Percentiles rank a stretch among this genome's conserved stretches.
phyloP scores from a whole-genome alignment of 495 filamentous ascomycete species.

The Penicillium lividum region DNA sequence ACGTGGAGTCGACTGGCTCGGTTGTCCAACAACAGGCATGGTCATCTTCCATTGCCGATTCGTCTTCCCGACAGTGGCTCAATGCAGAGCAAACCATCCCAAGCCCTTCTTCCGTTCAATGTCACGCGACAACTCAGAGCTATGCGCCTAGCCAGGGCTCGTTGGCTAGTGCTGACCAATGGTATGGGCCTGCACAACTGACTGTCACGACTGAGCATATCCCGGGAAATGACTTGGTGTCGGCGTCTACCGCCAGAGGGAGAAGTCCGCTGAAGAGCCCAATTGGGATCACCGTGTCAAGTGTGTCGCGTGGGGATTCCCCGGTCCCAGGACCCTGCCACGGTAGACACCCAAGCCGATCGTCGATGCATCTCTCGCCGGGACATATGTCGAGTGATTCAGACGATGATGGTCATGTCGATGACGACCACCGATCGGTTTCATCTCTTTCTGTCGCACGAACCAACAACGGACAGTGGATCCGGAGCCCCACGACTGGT shows the following conservation, averaged over 20 bases:
- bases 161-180: slow-evolving; percentile 2
- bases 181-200: slow-evolving; percentile 13
- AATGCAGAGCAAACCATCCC: slow-evolving; percentile 16
- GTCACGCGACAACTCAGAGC: not conserved
- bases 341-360: slow-evolving; percentile 36
- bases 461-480: slow-evolving; percentile 36
- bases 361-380: slow-evolving; percentile 44
- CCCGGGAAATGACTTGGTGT: slow-evolving; percentile 13
- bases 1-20: not conserved
- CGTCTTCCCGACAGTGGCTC: slow-evolving; percentile 5
- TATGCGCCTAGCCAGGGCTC: not conserved
- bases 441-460: slow-evolving; percentile 25
- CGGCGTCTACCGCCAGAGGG: slow-evolving; percentile 28
- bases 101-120: slow-evolving; percentile 10
- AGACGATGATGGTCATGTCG: slow-evolving; percentile 29
- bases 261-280: slow-evolving; percentile 48
- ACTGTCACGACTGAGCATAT: slow-evolving; percentile 22
- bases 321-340: slow-evolving; percentile 34
- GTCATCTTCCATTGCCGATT: not conserved
- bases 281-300: slow-evolving; percentile 43
- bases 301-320: slow-evolving; percentile 50
- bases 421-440: slow-evolving; percentile 20
- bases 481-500: slow-evolving; percentile 30
- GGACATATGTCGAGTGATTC: slow-evolving; percentile 30
- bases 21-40: not conserved